phyloP scores from a whole-genome alignment of 2,329 filamentous ascomycete species.

The Coniosporium tulheliwenetii region DNA sequence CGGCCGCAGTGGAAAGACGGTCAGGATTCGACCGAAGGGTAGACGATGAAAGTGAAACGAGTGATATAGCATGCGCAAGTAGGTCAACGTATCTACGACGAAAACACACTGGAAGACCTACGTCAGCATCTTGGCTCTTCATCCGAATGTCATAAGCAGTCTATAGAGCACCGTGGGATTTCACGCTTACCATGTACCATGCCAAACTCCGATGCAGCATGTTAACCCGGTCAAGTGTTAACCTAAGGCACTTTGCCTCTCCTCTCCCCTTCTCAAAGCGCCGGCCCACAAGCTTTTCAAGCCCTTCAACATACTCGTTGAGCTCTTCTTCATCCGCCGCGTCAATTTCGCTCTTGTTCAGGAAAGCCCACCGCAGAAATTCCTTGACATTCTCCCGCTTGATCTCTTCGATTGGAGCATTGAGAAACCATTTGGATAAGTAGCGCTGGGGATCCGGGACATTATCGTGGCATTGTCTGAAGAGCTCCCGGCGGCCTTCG shows the following conservation, averaged over 20 bases:
- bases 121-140: conserved; percentile 2
- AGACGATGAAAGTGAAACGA: conserved; percentile 10
- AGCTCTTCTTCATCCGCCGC: conserved; percentile 36
- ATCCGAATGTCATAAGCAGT: no score
- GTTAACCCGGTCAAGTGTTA: conserved; percentile 49
- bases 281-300: conserved; percentile 38
- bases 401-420: conserved; percentile 40
- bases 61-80: conserved; percentile 7
- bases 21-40: conserved; percentile 19
- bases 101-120: conserved; percentile 23
- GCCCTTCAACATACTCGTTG: conserved; percentile 35
- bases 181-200: conserved; percentile 44
- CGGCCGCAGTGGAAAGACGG: conserved; percentile 43
- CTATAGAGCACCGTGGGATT: conserved; percentile 4
- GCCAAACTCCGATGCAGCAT: conserved; percentile 44
- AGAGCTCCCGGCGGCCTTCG: conserved; percentile 37
- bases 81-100: conserved; percentile 32
- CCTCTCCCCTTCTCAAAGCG: conserved; percentile 39
- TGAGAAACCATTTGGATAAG: conserved; percentile 50
- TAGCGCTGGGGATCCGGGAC: conserved; percentile 41
- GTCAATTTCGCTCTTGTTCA: conserved; percentile 33
- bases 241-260: conserved; percentile 39
- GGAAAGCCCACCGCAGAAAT: conserved; percentile 52
- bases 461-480: conserved; percentile 38
- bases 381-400: conserved; percentile 44